These are phyloP conservation scores for Rhodomyrtus psidioides DNA, from an alignment of 441 rosid genomes.

Conservation along the genomic window DNA sequence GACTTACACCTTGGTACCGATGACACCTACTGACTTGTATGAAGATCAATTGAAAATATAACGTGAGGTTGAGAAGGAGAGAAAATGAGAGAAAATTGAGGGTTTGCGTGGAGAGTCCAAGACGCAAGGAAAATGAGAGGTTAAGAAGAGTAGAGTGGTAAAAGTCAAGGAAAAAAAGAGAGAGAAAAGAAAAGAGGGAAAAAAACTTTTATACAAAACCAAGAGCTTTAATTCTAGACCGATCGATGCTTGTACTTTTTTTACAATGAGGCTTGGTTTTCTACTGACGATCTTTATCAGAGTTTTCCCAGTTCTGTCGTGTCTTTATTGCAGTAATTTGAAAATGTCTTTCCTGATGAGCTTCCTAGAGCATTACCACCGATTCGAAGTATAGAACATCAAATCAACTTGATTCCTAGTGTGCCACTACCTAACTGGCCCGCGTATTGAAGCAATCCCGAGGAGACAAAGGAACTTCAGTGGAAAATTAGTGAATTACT, in stretches of 20 bases:
- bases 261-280: not conserved
- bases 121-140: no score
- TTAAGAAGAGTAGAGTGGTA: no score
- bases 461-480: no score
- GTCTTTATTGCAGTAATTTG: no score
- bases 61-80: not conserved
- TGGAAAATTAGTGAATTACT: no score
- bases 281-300: not conserved
- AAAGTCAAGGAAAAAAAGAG: no score
- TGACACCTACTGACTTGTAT: not conserved
- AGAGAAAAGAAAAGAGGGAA: no score
- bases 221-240: not conserved
- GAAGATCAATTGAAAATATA: not conserved
- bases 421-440: no score
- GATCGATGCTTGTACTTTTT: not conserved
- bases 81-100: no score
- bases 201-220: not conserved
- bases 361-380: not conserved
- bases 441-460: no score
- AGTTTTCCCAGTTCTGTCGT: not conserved
- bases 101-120: no score
- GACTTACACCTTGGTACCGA: not conserved
- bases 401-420: not conserved
- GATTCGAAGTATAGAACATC: not conserved
- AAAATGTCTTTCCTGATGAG: not conserved